These are phyloP conservation scores for Euphorbia lathyris DNA, from an alignment of 345 rosid genomes.

Conservation along the genomic window DNA sequence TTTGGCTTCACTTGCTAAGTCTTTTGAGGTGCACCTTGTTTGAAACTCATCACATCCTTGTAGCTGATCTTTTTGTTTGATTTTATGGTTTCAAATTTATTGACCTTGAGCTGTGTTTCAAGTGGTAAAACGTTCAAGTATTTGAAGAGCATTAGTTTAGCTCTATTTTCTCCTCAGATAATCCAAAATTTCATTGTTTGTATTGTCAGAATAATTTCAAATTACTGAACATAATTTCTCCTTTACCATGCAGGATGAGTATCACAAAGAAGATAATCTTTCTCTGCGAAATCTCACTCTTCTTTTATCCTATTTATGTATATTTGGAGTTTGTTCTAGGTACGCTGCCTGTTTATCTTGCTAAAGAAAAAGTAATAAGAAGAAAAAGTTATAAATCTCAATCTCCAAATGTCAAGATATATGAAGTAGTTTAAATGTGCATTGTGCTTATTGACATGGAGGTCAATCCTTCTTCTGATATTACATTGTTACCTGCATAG, in stretches of 20 bases:
- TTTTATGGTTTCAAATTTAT: not conserved
- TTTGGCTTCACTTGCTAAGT: constrained; percentile 68
- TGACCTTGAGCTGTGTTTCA: not conserved
- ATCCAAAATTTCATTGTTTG: not conserved
- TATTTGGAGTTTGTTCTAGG: constrained; percentile 91
- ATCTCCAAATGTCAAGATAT: not conserved
- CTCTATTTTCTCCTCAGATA: not conserved
- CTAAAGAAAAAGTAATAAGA: not conserved
- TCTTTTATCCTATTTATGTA: constrained; percentile 64
- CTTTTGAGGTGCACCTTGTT: constrained; percentile 55
- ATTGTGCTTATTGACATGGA: not conserved
- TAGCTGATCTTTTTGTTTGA: not conserved
- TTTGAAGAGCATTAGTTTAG: not conserved
- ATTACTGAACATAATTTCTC: constrained; percentile 1
- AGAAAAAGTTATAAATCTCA: not conserved
- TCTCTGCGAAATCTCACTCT: constrained; percentile 81
- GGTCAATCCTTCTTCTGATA: not conserved
- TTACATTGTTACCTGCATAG: not conserved
- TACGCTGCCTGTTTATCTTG: constrained; percentile 26
- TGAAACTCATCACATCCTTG: not conserved
- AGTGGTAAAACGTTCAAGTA: not conserved
- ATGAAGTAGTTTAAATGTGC: not conserved
- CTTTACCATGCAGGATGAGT: constrained; percentile 59
- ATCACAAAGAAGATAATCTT: constrained; percentile 68
- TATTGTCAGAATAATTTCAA: not conserved